These are phyloP conservation scores for Globisporangium acanthophoron DNA, from an alignment of 352 stramenopile species.

Conservation along the genomic window DNA sequence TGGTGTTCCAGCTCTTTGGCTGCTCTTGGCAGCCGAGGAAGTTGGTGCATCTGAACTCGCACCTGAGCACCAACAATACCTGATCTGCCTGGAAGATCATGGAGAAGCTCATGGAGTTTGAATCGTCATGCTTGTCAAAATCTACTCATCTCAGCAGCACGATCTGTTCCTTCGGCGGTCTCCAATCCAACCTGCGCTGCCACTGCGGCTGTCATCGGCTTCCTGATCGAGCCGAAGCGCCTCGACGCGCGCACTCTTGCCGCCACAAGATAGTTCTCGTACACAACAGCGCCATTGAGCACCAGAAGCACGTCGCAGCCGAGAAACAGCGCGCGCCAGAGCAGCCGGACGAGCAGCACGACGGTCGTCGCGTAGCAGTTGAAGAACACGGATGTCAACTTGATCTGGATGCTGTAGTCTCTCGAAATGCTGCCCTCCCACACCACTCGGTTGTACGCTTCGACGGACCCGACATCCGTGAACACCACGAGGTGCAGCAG, in stretches of 20 bases:
- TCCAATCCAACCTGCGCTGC: neutral
- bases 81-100: too few relatives aligned
- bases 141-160: too few relatives aligned
- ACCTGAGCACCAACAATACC: too few relatives aligned
- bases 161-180: neutral
- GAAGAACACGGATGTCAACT: slow-evolving; percentile 20
- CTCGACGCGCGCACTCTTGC: slow-evolving; percentile 2
- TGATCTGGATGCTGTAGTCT: slow-evolving; percentile 8
- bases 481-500: slow-evolving; percentile 1
- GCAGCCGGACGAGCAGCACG: slow-evolving; percentile 16
- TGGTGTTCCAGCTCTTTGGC: too few relatives aligned
- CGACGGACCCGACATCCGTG: slow-evolving; percentile 7
- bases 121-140: too few relatives aligned
- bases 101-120: too few relatives aligned
- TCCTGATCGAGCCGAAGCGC: slow-evolving; percentile 1
- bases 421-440: neutral
- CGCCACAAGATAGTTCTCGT: slow-evolving; percentile 7
- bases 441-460: slow-evolving; percentile 16
- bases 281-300: slow-evolving; percentile 21
- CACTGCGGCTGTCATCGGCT: neutral
- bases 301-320: slow-evolving; percentile 16
- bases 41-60: too few relatives aligned
- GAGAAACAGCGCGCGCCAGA: slow-evolving; percentile 16
- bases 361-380: slow-evolving; percentile 14
- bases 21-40: too few relatives aligned